phyloP scores from a whole-genome alignment of 257 asterid genomes.

The Petunia secreta region DNA sequence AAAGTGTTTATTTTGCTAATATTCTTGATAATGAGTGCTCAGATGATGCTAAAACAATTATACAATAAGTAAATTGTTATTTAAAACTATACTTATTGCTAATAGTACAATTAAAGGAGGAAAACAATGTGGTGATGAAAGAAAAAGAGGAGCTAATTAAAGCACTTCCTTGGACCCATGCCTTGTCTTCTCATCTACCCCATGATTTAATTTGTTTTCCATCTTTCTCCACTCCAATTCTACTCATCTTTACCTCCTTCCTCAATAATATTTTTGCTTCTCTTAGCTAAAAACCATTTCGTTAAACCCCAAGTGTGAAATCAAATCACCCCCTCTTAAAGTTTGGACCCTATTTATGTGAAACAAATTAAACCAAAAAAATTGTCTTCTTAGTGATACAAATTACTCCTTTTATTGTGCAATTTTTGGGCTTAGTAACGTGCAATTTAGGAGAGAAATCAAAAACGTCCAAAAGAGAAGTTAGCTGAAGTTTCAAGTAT shows the following conservation, averaged over 20 bases:
- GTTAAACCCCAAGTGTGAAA: not conserved
- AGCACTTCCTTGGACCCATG: constrained; percentile 78
- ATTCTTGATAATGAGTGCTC: constrained; percentile 55
- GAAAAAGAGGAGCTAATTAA: constrained; percentile 55
- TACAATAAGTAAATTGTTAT: constrained; percentile 27
- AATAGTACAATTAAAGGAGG: constrained; percentile 62
- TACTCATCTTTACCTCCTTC: constrained; percentile 23
- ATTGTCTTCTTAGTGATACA: not conserved
- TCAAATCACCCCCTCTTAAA: constrained; percentile 9
- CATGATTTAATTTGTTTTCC: constrained; percentile 53
- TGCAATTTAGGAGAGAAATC: not conserved
- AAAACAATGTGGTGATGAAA: constrained; percentile 56
- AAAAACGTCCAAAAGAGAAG: not conserved
- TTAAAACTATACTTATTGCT: constrained; percentile 40
- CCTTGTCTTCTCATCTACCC: constrained; percentile 56
- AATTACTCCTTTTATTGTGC: not conserved
- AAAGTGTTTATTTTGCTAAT: constrained; percentile 40
- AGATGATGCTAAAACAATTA: constrained; percentile 37
- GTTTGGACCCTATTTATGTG: not conserved
- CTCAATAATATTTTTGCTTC: constrained; percentile 21
- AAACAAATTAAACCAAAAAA: not conserved
- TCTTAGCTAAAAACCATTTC: constrained; percentile 9
- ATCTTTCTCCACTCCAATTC: constrained; percentile 27
- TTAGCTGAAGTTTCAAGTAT: constrained; percentile 20
- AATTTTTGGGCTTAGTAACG: not conserved